These are phyloP conservation scores for Phytophthora multivora DNA, from an alignment of 352 stramenopile genomes.

Conservation along the genomic window DNA sequence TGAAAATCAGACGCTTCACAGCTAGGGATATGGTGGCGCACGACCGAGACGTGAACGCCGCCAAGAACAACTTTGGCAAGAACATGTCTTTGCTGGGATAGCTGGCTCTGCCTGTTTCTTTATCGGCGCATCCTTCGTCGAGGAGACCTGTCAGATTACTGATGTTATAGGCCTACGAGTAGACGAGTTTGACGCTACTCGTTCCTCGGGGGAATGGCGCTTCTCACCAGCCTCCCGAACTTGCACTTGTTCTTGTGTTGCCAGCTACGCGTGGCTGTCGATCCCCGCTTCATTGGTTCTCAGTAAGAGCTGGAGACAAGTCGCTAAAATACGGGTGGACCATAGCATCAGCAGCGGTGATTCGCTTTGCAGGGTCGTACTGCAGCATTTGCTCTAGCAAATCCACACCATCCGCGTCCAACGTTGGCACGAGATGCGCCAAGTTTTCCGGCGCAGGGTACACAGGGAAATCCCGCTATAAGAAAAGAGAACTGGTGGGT, in stretches of 20 bases:
- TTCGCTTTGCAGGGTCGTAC: conserved; percentile 89
- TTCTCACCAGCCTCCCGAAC: conserved; percentile 15
- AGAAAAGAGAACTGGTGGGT: not conserved
- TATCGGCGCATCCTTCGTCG: no score
- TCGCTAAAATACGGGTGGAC: conserved; percentile 98
- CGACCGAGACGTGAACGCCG: no score
- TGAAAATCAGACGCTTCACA: no score
- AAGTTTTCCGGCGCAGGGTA: conserved; percentile 91
- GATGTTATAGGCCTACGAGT: no score
- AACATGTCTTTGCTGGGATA: no score
- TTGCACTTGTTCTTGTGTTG: conserved; percentile 25
- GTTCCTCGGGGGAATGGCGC: conserved; percentile 15
- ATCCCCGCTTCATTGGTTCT: conserved; percentile 45
- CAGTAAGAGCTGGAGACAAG: conserved; percentile 73
- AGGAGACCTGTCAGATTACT: no score
- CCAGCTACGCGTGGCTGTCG: conserved; percentile 8
- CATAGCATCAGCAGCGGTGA: conserved; percentile 95
- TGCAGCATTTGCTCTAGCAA: conserved; percentile 92
- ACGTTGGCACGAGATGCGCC: conserved; percentile 89
- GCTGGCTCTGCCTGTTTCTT: no score
- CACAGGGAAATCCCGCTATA: conserved; percentile 90
- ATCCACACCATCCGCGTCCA: conserved; percentile 92
- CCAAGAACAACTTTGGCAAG: no score
- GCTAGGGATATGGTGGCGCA: no score
- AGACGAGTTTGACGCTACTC: no score